These are phyloP conservation scores for Brettanomyces nanus DNA, from an alignment of 805 yeast genomes.

Conservation along the genomic window DNA sequence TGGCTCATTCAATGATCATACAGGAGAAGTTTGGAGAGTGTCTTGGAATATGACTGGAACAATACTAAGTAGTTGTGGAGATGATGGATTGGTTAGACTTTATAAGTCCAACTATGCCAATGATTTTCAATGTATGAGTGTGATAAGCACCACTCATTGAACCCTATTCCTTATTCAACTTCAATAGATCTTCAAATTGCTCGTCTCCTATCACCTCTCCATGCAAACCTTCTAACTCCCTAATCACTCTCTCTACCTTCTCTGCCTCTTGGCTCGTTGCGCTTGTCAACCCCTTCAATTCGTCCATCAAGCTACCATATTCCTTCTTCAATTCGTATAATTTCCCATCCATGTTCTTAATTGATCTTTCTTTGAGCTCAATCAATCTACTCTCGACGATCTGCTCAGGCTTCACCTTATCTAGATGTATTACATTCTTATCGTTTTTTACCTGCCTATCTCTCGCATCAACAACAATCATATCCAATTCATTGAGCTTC, in stretches of 20 bases:
- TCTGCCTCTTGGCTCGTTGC: slow-evolving; percentile 7
- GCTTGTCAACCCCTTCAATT: slow-evolving; percentile 8
- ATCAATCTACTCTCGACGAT: slow-evolving; percentile 14
- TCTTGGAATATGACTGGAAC: slow-evolving; percentile 95
- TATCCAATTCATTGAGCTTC: slow-evolving; percentile 41
- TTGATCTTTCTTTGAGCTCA: slow-evolving; percentile 9
- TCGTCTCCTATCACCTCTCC: slow-evolving; percentile 13
- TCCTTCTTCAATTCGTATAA: slow-evolving; percentile 10
- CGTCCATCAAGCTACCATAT: slow-evolving; percentile 8
- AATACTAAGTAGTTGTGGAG: slow-evolving; percentile 86
- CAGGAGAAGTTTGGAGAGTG: slow-evolving; percentile 81
- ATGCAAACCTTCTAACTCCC: slow-evolving; percentile 8
- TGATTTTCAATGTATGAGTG: slow-evolving; percentile 88
- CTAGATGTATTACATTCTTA: background rate
- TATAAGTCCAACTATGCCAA: slow-evolving; percentile 87
- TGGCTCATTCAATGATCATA: slow-evolving; percentile 25
- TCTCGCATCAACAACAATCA: slow-evolving; percentile 33
- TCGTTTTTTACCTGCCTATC: background rate
- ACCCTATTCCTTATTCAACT: slow-evolving; percentile 11
- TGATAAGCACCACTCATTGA: slow-evolving; percentile 67
- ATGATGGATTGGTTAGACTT: slow-evolving; percentile 83
- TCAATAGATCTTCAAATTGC: slow-evolving; percentile 12
- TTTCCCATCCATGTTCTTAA: slow-evolving; percentile 10
- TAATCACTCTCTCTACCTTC: slow-evolving; percentile 8
- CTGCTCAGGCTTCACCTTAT: slow-evolving; percentile 15